These are phyloP conservation scores for Galerina sulciceps DNA, from an alignment of 768 basidiomycete genomes.

Conservation along the genomic window DNA sequence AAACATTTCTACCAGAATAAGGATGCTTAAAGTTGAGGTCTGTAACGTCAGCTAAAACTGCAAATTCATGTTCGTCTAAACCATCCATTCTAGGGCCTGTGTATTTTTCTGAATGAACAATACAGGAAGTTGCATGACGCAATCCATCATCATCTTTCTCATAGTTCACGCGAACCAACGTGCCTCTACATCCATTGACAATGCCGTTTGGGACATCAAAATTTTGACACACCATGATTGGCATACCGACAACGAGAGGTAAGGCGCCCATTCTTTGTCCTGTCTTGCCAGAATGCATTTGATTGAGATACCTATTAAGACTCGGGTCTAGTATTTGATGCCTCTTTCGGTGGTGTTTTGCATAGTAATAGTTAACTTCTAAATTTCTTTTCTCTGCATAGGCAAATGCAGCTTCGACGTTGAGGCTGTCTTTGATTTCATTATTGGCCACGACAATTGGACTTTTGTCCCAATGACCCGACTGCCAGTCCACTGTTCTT, in stretches of 20 bases:
- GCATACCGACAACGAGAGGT: conserved; percentile 43
- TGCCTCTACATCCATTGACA: conserved; percentile 38
- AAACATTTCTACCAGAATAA: conserved; percentile 14
- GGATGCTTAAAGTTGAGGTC: conserved; percentile 26
- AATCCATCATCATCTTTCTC: conserved; percentile 14
- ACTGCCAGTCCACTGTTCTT: not conserved
- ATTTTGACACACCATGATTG: conserved; percentile 39
- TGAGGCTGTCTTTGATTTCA: conserved; percentile 39
- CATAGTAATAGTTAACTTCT: conserved; percentile 31
- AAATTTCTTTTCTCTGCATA: conserved; percentile 25
- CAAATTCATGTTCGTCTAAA: conserved; percentile 17
- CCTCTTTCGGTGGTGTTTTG: conserved; percentile 22
- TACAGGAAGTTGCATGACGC: conserved; percentile 20
- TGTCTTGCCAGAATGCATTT: conserved; percentile 29
- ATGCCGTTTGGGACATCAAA: conserved; percentile 40
- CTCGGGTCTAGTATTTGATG: not conserved
- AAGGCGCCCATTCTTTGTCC: conserved; percentile 32
- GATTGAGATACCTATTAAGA: conserved; percentile 9
- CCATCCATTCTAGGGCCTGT: conserved; percentile 10
- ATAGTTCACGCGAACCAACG: conserved; percentile 26
- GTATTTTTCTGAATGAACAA: conserved; percentile 21
- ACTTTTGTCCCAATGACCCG: conserved; percentile 23
- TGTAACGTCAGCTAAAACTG: conserved; percentile 25
- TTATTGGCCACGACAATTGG: conserved; percentile 42
- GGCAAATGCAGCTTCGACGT: conserved; percentile 25